These are phyloP conservation scores for Castanea sativa DNA, from an alignment of 306 rosid genomes.

Conservation along the genomic window DNA sequence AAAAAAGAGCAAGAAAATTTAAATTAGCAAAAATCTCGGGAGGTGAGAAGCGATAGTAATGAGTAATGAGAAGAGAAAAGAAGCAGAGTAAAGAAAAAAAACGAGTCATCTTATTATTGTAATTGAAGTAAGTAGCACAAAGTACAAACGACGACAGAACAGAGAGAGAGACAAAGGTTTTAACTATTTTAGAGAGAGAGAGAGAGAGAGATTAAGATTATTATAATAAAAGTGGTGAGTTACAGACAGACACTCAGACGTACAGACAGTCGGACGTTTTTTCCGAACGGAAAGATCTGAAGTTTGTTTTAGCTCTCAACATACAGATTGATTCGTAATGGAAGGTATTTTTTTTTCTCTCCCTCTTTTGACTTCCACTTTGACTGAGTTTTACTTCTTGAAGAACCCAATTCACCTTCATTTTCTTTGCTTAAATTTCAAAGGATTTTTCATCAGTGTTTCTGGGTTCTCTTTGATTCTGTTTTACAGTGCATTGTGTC, in stretches of 20 bases:
- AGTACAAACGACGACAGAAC: neutral
- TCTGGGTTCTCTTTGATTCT: slow-evolving; percentile 20
- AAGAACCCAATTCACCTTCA: slow-evolving; percentile 1
- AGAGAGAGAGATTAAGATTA: neutral
- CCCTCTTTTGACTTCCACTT: slow-evolving; percentile 30
- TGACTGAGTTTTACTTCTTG: slow-evolving; percentile 27
- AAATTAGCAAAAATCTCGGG: no score
- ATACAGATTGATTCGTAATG: slow-evolving; percentile 28
- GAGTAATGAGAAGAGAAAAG: no score
- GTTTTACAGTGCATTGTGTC: slow-evolving; percentile 6
- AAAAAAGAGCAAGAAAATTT: no score
- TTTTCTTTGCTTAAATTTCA: neutral
- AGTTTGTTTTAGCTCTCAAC: neutral
- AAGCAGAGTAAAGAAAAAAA: no score
- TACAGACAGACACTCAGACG: neutral
- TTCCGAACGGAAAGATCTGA: slow-evolving; percentile 42
- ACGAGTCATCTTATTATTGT: neutral
- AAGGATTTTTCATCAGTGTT: neutral
- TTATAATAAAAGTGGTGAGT: neutral
- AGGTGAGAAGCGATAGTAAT: no score
- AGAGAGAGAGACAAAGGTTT: neutral
- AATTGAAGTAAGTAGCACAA: neutral
- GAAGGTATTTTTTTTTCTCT: slow-evolving; percentile 40
- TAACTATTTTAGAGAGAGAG: neutral
- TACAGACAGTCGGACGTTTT: neutral